Conservation (phyloP, 805 yeast species). For the Yarrowia keelungensis region DNA sequence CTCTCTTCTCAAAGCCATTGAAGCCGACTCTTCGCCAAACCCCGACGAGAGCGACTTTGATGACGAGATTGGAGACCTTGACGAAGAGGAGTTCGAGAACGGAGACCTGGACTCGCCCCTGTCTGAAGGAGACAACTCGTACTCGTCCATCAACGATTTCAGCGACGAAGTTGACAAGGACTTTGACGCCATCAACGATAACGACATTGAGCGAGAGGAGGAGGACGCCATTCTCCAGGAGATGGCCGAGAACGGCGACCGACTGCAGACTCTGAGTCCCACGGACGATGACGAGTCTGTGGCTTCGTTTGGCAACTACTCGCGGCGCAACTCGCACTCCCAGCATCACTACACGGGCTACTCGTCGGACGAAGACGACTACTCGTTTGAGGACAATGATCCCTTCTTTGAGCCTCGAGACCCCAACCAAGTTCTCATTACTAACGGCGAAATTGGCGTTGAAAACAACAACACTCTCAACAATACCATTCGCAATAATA, state of each 20-base stretch:
- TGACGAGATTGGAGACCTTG: constrained; percentile 41
- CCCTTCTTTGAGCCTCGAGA: constrained; percentile 38
- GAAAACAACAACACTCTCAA: constrained; percentile 20
- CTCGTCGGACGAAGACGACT: constrained; percentile 36
- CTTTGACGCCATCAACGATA: constrained; percentile 45
- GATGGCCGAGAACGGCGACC: constrained; percentile 24
- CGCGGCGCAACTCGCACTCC: constrained; percentile 26
- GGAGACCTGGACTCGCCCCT: constrained; percentile 36
- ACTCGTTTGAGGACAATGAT: constrained; percentile 36
- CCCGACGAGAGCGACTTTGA: constrained; percentile 39
- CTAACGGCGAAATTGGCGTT: constrained; percentile 37
- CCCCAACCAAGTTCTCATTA: constrained; percentile 38
- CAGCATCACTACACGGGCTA: constrained; percentile 34
- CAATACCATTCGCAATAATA: constrained; percentile 20
- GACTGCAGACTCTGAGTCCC: constrained; percentile 25
- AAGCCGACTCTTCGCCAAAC: constrained; percentile 30
- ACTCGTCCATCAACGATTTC: constrained; percentile 31
- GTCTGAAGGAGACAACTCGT: constrained; percentile 40
- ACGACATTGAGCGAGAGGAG: constrained; percentile 43
- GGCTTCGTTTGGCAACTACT: constrained; percentile 36
- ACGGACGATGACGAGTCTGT: constrained; percentile 24
- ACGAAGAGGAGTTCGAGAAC: constrained; percentile 18
- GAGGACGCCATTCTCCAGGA: constrained; percentile 31
- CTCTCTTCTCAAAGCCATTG: constrained; percentile 13
- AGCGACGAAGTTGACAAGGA: constrained; percentile 48